These are phyloP conservation scores for Phanerodontia chrysosporium DNA, from an alignment of 768 basidiomycete genomes.

Conservation along the genomic window DNA sequence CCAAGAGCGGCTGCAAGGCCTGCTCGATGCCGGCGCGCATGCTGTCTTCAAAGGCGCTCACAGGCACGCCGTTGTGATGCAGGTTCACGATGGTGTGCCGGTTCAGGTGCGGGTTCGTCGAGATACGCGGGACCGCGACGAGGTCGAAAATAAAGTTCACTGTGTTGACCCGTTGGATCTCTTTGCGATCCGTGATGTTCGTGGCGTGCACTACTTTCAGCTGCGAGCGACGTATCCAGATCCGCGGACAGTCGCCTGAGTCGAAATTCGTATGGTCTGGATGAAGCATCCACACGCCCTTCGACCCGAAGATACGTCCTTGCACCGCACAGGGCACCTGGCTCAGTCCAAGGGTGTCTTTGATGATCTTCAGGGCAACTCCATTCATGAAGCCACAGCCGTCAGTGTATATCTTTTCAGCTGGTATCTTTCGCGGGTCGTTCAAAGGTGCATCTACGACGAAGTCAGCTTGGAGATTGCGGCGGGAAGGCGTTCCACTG, in stretches of 20 bases:
- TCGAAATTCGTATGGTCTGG: conserved; percentile 16
- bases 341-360: conserved; percentile 13
- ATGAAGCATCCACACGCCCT: conserved; percentile 33
- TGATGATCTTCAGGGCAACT: conserved; percentile 26
- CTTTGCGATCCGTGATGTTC: background rate
- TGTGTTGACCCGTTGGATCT: background rate
- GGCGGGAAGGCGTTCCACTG: conserved; percentile 15
- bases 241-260: conserved; percentile 19
- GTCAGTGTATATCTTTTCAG: conserved; percentile 45
- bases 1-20: conserved; percentile 44
- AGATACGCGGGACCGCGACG: conserved; percentile 39
- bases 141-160: conserved; percentile 61
- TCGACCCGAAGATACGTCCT: conserved; percentile 30
- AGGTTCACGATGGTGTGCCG: conserved; percentile 60
- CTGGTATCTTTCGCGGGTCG: conserved; percentile 34
- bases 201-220: conserved; percentile 22
- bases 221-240: conserved; percentile 34
- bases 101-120: conserved; percentile 40
- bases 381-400: conserved; percentile 35
- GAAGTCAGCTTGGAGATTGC: background rate
- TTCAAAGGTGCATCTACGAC: conserved; percentile 29
- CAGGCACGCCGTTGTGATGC: conserved; percentile 51
- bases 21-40: conserved; percentile 48
- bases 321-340: conserved; percentile 27
- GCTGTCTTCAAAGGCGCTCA: conserved; percentile 39